Conservation (phyloP, 2,329 filamentous ascomycete species). For the Ophiostoma populinum region DNA sequence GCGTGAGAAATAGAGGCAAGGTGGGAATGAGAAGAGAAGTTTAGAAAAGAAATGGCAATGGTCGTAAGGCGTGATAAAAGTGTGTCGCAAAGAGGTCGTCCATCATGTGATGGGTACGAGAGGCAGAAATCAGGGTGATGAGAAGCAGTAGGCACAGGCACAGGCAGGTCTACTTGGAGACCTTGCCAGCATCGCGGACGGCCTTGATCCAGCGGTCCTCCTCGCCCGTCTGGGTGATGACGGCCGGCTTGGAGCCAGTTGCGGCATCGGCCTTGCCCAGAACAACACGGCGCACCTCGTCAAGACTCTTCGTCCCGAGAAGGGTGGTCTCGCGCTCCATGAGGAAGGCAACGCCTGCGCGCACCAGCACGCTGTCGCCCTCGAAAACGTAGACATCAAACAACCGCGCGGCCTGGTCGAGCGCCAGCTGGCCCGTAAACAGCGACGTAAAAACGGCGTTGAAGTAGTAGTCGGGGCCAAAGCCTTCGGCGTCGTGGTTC, state of each 20-base stretch:
- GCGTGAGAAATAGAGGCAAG: too few species aligned
- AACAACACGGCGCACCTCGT: constrained; percentile 26
- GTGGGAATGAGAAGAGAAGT: constrained; percentile 1
- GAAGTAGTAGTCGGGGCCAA: constrained; percentile 33
- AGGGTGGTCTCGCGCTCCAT: constrained; percentile 33
- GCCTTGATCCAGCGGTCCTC: constrained; percentile 29
- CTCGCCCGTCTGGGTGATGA: constrained; percentile 26
- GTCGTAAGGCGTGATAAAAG: neutral
- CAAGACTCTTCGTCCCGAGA: constrained; percentile 26
- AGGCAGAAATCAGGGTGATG: too few species aligned
- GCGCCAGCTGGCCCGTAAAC: constrained; percentile 43
- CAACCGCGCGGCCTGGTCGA: constrained; percentile 54
- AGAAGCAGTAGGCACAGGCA: neutral
- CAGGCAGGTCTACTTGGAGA: neutral
- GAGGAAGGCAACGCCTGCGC: constrained; percentile 54
- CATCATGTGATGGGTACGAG: too few species aligned
- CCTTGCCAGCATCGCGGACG: constrained; percentile 23
- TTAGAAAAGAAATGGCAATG: neutral
- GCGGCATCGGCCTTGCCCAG: constrained; percentile 12
- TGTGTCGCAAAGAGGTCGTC: too few species aligned
- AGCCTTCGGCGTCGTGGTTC: constrained; percentile 18
- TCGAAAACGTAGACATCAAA: constrained; percentile 79
- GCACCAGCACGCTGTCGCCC: constrained; percentile 53
- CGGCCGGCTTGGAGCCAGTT: constrained; percentile 15
- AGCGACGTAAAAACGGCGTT: constrained; percentile 43